A percentile compares a stretch with the other conserved stretches of the same genome.
Conservation (phyloP, 176 grass and related monocot genomes). For the Carex parvula region DNA sequence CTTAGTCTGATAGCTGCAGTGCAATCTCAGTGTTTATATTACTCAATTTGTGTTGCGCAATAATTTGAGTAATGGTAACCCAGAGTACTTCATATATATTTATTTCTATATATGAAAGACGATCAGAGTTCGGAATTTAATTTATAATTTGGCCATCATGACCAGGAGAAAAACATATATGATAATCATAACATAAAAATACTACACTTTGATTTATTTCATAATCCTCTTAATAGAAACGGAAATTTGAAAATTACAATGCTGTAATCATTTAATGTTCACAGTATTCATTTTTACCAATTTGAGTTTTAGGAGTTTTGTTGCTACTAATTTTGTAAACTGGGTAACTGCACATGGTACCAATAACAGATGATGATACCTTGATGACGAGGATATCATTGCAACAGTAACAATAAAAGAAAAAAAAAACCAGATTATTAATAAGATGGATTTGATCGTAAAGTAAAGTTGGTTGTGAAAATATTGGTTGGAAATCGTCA, state of each 20-base stretch:
- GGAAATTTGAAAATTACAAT: too few species aligned
- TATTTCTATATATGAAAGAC: not conserved
- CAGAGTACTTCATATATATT: not conserved
- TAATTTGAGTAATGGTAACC: not conserved
- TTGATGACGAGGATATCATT: slow-evolving; percentile 15
- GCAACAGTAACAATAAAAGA: not conserved
- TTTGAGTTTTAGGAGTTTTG: too few species aligned
- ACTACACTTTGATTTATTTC: too few species aligned
- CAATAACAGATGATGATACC: not conserved
- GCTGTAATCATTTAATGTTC: too few species aligned
- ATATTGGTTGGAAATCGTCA: not conserved
- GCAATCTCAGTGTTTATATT: not conserved
- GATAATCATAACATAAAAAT: too few species aligned
- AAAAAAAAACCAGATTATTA: too few species aligned
- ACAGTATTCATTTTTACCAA: too few species aligned
- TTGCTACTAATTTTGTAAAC: too few species aligned
- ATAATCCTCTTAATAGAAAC: too few species aligned
- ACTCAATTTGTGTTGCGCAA: not conserved
- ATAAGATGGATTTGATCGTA: not conserved
- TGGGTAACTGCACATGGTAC: not conserved
- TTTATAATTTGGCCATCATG: not conserved
- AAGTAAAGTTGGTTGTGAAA: not conserved
- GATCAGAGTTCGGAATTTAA: not conserved
- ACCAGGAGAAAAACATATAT: too few species aligned
- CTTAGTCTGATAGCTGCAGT: not conserved